Conservation (phyloP, 148 eudicot genomes). For the Rhododendron henanense region DNA sequence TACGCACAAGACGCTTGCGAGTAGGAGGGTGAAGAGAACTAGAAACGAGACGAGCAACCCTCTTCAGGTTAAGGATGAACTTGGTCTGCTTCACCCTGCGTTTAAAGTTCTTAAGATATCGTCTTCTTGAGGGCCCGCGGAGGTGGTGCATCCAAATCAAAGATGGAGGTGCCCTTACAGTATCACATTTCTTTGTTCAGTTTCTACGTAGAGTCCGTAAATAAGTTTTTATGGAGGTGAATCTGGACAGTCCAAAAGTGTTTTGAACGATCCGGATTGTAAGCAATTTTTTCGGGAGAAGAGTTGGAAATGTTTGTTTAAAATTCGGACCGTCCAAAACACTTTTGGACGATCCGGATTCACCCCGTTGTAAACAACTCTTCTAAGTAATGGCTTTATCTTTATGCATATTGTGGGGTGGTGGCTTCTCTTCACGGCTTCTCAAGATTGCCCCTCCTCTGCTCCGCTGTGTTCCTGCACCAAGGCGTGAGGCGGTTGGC, state of each 20-base stretch:
- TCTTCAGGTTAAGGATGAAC: slow-evolving; percentile 42
- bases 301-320: no score
- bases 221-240: no score
- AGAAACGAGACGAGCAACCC: slow-evolving; percentile 57
- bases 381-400: not conserved
- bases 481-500: no score
- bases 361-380: no score
- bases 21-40: slow-evolving; percentile 50
- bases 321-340: no score
- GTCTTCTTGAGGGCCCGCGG: slow-evolving; percentile 15
- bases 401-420: not conserved
- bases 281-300: no score
- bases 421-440: no score
- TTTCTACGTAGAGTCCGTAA: not conserved
- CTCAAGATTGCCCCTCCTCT: no score
- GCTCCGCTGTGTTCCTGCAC: no score
- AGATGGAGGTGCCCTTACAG: not conserved
- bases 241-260: no score
- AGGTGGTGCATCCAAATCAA: not conserved
- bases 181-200: not conserved
- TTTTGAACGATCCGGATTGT: no score
- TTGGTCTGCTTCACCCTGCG: slow-evolving; percentile 62
- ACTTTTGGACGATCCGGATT: no score
- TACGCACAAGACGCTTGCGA: slow-evolving; percentile 49
- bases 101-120: slow-evolving; percentile 44